A percentile compares a stretch with the other conserved stretches of the same genome.
Evolutionary conservation across 495 filamentous ascomycete genomes (phyloP).

Genomic region (Thermothielavioides terrestris): DNA sequence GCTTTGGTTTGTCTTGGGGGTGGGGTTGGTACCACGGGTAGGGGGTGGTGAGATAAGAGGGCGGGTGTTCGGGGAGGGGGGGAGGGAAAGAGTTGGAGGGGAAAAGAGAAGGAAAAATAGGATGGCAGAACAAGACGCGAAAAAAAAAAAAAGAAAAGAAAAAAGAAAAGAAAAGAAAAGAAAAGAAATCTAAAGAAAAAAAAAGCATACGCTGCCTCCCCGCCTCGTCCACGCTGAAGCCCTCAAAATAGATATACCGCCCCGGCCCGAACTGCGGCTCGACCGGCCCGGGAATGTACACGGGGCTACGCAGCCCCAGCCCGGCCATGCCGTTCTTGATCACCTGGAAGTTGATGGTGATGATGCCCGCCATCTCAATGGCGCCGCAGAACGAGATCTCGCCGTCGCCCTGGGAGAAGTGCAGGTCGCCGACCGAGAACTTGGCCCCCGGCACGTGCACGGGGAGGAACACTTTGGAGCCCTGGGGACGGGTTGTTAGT

Average conservation of each 20-base stretch:
- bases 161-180: not conserved
- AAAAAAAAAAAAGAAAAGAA: not conserved
- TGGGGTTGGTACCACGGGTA: not conserved
- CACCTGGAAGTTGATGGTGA: slow-evolving; percentile 84
- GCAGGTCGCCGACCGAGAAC: slow-evolving; percentile 86
- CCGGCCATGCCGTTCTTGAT: slow-evolving; percentile 75
- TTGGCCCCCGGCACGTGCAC: slow-evolving; percentile 78
- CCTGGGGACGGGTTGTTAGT: too few relatives aligned
- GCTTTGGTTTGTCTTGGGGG: too few relatives aligned
- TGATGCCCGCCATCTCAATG: slow-evolving; percentile 92
- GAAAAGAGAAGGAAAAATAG: not conserved
- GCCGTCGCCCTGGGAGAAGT: slow-evolving; percentile 86
- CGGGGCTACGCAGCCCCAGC: slow-evolving; percentile 74
- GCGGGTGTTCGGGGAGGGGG: not conserved
- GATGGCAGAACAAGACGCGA: not conserved
- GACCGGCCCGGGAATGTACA: slow-evolving; percentile 85
- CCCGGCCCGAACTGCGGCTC: slow-evolving; percentile 87
- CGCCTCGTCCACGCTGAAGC: slow-evolving; percentile 84
- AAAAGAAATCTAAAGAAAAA: not conserved
- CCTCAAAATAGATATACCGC: slow-evolving; percentile 84
- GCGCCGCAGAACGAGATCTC: slow-evolving; percentile 96
- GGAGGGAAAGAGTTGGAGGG: not conserved
- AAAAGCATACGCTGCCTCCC: slow-evolving; percentile 60
- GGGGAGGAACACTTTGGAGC: slow-evolving; percentile 83
- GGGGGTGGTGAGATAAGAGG: not conserved